Evolutionary conservation across 208 protist species (phyloP), one percentile per base, ranked within the genome.

Genomic region (Trypanosoma lewisi): DNA sequence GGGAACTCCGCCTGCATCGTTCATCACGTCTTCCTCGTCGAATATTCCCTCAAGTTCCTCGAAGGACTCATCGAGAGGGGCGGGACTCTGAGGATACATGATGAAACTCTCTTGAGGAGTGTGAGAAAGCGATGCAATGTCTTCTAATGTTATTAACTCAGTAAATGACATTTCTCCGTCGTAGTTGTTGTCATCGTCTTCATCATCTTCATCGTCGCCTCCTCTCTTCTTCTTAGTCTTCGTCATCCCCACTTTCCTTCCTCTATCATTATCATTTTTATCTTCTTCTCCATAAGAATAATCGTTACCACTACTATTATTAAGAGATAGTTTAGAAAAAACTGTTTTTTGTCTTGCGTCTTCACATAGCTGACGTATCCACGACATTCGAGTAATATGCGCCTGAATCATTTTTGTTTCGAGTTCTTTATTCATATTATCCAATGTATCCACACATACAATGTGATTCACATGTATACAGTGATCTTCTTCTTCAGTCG

Each of bases 351-450:
- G 16, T 23, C 48, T 6, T 7, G 27, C 21, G n/a, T 59, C 57
- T 2, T 73, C 50, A 51, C 67, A 73, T 21, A 73, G 6, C 7
- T 65, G 48, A 19, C 67, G 67, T 34, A 67, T 23, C 36, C 45
- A 49, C 14, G 42, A 16, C 36, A 73, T 34, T 19, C 61, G 58
- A 8, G 53, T 54, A 55, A 33, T 63, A 21, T 73, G 53, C 30
- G 60, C 50, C n/a, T 60, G 60, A 5, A 65, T 54, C n/a, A 47
- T 47, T 39, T 33, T 42, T 17, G 41, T 25, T 23, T 67, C 45
- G 0, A 63, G 34, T 44, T 34, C 4, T 19, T 48, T 17, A 17
- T 56, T 1, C 17, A 42, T 34, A 2, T 53, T 31, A 11, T 52
- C 37, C 2, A 7, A 30, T 9, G 39, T 37, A 56, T 72, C 66